phyloP scores from a whole-genome alignment of 1,284 basidiomycete genomes.

The Leucoagaricus sp. region DNA sequence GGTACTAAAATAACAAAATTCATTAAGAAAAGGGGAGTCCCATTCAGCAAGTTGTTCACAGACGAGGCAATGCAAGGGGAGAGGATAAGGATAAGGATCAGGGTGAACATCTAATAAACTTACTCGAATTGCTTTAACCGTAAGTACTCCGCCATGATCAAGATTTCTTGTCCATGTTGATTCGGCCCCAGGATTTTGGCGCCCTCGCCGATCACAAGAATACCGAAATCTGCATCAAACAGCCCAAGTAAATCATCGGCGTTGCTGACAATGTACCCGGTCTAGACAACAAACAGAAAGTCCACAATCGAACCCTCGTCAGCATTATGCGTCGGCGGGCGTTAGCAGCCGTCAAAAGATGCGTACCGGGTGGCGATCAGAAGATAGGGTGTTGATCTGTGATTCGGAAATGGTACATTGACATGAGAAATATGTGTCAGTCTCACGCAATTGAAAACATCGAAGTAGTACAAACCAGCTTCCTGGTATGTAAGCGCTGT shows the following conservation, averaged over 20 bases:
- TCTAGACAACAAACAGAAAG: constrained; percentile 38
- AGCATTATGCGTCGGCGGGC: background rate
- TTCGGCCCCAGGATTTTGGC: constrained; percentile 85
- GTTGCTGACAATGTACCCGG: constrained; percentile 86
- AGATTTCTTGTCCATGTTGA: constrained; percentile 82
- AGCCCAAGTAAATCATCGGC: constrained; percentile 81
- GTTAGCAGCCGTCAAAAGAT: background rate
- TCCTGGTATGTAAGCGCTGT: constrained; percentile 75
- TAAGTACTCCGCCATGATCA: constrained; percentile 86
- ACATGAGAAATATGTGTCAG: constrained; percentile 7
- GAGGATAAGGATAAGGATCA: background rate
- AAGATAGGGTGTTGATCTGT: constrained; percentile 79
- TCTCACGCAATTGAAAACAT: constrained; percentile 5
- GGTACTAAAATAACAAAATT: constrained; percentile 29
- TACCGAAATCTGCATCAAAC: constrained; percentile 86
- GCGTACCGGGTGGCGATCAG: constrained; percentile 63
- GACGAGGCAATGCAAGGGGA: background rate
- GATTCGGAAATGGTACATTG: background rate
- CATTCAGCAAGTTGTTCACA: background rate
- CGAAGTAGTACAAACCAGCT: constrained; percentile 51
- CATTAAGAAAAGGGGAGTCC: constrained; percentile 3
- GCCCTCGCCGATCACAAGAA: constrained; percentile 84
- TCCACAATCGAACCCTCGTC: background rate
- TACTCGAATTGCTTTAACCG: constrained; percentile 75
- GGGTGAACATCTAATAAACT: constrained; percentile 24